These are phyloP conservation scores for Polygonum aviculare DNA, from an alignment of 148 eudicot genomes.

Conservation along the genomic window DNA sequence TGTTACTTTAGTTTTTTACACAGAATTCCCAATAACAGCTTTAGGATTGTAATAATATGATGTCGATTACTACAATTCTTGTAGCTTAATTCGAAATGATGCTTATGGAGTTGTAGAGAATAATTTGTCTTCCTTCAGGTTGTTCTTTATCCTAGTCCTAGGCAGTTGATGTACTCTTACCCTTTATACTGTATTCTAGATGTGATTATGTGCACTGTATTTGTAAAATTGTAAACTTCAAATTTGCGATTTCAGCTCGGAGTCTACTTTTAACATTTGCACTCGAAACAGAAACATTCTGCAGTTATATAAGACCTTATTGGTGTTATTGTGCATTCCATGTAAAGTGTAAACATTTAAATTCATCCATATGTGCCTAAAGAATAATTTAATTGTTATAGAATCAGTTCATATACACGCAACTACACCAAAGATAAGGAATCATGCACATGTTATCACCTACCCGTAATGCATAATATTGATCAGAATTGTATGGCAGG, in stretches of 20 bases:
- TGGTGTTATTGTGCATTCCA: background rate
- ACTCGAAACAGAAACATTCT: background rate
- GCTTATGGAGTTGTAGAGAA: background rate
- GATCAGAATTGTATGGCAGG: constrained; percentile 1
- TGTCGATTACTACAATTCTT: background rate
- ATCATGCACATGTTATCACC: background rate
- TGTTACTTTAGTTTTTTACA: background rate
- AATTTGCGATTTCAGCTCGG: background rate
- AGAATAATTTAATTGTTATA: background rate
- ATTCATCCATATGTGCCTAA: background rate
- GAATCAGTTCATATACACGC: background rate
- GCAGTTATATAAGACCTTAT: background rate
- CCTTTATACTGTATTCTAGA: background rate
- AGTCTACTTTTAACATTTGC: background rate
- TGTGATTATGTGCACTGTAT: background rate
- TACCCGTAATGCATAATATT: background rate
- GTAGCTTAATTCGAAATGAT: background rate
- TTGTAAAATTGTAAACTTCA: background rate
- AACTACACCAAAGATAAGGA: background rate
- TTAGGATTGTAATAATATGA: background rate
- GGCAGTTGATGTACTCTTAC: background rate
- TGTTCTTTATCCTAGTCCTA: background rate
- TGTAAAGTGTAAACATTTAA: background rate
- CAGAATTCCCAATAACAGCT: background rate
- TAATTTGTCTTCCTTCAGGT: background rate